A percentile compares a stretch with the other conserved stretches of the same genome.
Evolutionary conservation across 2,329 filamentous ascomycete genomes (phyloP).

Genomic region (Colletotrichum somersetense): DNA sequence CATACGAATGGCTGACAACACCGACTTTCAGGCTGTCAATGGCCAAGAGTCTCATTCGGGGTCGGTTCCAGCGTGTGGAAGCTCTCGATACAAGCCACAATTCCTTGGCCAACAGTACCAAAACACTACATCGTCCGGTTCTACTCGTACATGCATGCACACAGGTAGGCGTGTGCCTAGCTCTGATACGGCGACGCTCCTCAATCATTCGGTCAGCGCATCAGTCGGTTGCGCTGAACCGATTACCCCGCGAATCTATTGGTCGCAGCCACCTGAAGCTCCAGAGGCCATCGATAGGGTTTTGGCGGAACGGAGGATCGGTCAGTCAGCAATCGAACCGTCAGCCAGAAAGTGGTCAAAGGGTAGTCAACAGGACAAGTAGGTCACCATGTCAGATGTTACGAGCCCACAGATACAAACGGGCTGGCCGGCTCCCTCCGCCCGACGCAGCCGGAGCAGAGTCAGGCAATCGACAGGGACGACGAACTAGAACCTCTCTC

Average conservation of each 20-base stretch:
- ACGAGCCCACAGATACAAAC: not conserved
- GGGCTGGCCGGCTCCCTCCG: slow-evolving; percentile 21
- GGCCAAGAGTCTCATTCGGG: not conserved
- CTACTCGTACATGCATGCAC: not conserved
- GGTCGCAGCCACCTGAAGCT: slow-evolving; percentile 19
- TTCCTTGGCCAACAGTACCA: slow-evolving; percentile 4
- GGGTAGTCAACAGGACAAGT: not conserved
- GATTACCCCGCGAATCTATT: slow-evolving; percentile 10
- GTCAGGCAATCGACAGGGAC: slow-evolving; percentile 14
- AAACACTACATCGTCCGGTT: slow-evolving; percentile 8
- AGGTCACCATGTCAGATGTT: not conserved
- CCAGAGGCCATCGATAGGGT: not conserved
- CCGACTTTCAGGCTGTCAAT: not conserved
- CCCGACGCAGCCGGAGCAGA: slow-evolving; percentile 28
- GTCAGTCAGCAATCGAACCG: slow-evolving; percentile 12
- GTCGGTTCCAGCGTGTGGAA: not conserved
- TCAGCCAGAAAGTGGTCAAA: slow-evolving; percentile 1
- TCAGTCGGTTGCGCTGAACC: not conserved
- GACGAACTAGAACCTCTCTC: not conserved
- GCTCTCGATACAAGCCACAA: slow-evolving; percentile 16
- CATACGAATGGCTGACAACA: not conserved
- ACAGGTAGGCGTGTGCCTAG: slow-evolving; percentile 6
- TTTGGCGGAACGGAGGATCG: not conserved
- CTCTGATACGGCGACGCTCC: not conserved
- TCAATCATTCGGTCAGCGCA: not conserved